Conservation (phyloP, 2,329 filamentous ascomycete genomes). For the Phoma herbarum region DNA sequence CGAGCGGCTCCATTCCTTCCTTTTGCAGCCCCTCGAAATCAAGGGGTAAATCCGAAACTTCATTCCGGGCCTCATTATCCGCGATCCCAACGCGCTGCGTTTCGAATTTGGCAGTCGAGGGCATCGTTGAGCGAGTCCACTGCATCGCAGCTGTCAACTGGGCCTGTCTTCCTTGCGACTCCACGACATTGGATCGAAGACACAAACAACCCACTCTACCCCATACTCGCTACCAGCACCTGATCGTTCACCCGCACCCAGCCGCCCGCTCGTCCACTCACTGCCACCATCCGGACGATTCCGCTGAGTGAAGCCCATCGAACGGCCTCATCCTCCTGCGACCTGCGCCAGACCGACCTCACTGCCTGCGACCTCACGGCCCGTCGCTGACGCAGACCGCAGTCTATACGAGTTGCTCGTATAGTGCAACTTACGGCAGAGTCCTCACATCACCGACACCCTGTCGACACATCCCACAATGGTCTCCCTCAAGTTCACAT, state of each 20-base stretch:
- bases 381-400: conserved; percentile 30
- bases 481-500: conserved; percentile 44
- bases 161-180: conserved; percentile 24
- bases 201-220: conserved; percentile 21
- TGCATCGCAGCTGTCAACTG: conserved; percentile 29
- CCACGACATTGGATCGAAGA: conserved; percentile 18
- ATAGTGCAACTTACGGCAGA: conserved; percentile 27
- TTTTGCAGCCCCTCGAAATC: conserved; percentile 38
- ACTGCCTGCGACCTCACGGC: conserved; percentile 5
- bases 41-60: conserved; percentile 37
- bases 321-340: conserved; percentile 18
- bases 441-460: conserved; percentile 14
- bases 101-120: conserved; percentile 44
- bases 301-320: conserved; percentile 12
- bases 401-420: conserved; percentile 27
- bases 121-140: conserved; percentile 49
- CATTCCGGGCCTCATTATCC: conserved; percentile 45
- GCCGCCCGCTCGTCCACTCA: conserved; percentile 16
- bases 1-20: conserved; percentile 37
- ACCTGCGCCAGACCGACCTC: conserved; percentile 35
- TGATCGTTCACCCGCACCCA: conserved; percentile 16
- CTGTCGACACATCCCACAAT: conserved; percentile 33
- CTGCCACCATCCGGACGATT: conserved; percentile 19
- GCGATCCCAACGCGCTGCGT: conserved; percentile 48
- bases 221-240: conserved; percentile 12